Percentiles rank a stretch among this genome's conserved stretches.
Evolutionary conservation across 306 rosid genomes (phyloP).

Genomic region (Nissolia schottii): DNA sequence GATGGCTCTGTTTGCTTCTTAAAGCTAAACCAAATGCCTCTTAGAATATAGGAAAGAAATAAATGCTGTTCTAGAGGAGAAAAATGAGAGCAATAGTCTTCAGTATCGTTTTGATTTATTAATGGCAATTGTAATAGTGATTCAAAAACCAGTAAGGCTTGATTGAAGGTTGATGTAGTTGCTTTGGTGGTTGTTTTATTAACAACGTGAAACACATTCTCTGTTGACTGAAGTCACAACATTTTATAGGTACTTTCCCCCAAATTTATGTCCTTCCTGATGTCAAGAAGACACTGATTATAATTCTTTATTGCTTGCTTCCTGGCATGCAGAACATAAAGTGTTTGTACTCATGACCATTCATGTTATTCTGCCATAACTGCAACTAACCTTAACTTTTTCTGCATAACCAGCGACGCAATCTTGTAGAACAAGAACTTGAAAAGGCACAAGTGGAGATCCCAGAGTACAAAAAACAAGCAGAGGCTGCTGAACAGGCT

Average conservation of each 20-base stretch:
- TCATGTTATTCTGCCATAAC: slow-evolving; percentile 9
- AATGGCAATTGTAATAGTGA: not conserved
- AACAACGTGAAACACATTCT: not conserved
- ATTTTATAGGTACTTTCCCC: slow-evolving; percentile 2
- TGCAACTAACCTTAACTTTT: slow-evolving; percentile 12
- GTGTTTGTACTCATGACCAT: slow-evolving; percentile 6
- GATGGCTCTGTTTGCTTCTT: slow-evolving; percentile 13
- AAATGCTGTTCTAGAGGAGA: not conserved
- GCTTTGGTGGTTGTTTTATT: slow-evolving; percentile 1
- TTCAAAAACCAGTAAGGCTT: not conserved
- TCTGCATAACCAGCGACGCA: slow-evolving; percentile 66
- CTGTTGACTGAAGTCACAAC: not conserved
- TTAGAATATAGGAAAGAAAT: not conserved
- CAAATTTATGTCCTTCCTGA: not conserved
- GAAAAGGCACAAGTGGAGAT: slow-evolving; percentile 68
- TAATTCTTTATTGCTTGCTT: not conserved
- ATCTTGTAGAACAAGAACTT: slow-evolving; percentile 83
- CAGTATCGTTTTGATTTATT: slow-evolving; percentile 4
- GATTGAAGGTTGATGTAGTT: slow-evolving; percentile 1
- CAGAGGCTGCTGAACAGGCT: slow-evolving; percentile 60
- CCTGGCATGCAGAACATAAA: not conserved
- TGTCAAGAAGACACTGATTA: not conserved
- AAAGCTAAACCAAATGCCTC: slow-evolving; percentile 4
- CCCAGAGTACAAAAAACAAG: slow-evolving; percentile 62
- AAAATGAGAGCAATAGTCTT: slow-evolving; percentile 1